These are phyloP conservation scores for Nakaseomyces sp. DNA, from an alignment of 1,139 yeast genomes.

Conservation along the genomic window DNA sequence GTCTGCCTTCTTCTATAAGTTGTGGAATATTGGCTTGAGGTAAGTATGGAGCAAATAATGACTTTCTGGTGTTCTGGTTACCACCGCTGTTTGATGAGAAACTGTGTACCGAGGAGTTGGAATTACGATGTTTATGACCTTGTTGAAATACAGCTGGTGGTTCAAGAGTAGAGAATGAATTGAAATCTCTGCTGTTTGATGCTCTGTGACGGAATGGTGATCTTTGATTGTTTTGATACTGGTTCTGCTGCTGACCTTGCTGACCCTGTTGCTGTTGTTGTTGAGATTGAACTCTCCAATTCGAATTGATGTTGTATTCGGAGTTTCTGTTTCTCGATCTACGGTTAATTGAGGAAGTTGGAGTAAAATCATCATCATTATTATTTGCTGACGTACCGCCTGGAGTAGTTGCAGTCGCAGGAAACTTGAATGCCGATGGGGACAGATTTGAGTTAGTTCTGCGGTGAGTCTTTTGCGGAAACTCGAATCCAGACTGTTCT, in stretches of 20 bases:
- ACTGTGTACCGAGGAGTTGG: constrained; percentile 40
- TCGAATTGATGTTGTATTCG: constrained; percentile 38
- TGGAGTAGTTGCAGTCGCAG: constrained; percentile 12
- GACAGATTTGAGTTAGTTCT: constrained; percentile 26
- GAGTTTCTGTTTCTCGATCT: constrained; percentile 30
- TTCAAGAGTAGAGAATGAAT: constrained; percentile 34
- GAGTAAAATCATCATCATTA: constrained; percentile 27
- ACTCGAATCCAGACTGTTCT: constrained; percentile 37
- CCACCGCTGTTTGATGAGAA: constrained; percentile 34
- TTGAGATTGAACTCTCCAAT: constrained; percentile 48
- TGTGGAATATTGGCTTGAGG: constrained; percentile 92
- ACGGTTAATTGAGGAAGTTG: constrained; percentile 33
- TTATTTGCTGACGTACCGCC: constrained; percentile 16
- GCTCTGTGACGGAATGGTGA: constrained; percentile 27
- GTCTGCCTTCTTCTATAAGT: constrained; percentile 76
- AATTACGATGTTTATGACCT: constrained; percentile 68
- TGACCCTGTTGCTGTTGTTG: constrained; percentile 16
- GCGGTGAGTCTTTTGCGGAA: constrained; percentile 35
- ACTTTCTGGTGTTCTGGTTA: constrained; percentile 45
- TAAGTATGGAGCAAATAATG: constrained; percentile 89
- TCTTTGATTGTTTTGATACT: constrained; percentile 18
- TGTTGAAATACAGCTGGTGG: constrained; percentile 59
- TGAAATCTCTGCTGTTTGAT: constrained; percentile 29
- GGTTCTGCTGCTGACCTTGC: constrained; percentile 10
- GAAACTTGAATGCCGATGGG: constrained; percentile 21